phyloP scores from a whole-genome alignment of 2,329 filamentous ascomycete genomes.

The Neurospora crassa region DNA sequence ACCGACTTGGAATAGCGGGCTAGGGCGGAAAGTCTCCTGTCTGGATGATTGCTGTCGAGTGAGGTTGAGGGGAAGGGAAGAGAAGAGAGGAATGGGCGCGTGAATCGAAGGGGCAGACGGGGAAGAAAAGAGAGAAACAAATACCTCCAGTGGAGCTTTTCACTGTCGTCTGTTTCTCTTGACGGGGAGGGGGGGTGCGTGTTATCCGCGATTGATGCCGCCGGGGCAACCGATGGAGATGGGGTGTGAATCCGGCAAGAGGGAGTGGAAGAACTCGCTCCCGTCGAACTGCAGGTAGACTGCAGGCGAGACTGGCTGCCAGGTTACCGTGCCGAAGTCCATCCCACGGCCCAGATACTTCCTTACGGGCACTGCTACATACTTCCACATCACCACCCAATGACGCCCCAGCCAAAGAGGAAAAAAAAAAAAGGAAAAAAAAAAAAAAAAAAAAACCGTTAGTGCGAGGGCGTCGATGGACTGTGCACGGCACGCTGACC shows the following conservation, averaged over 20 bases:
- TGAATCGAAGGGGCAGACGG: conserved; percentile 5
- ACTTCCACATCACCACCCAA: background rate
- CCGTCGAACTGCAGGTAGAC: background rate
- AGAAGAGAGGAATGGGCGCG: conserved; percentile 4
- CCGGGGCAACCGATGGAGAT: background rate
- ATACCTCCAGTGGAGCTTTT: conserved; percentile 13
- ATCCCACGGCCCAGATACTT: background rate
- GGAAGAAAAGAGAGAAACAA: conserved; percentile 16
- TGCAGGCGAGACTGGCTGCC: background rate
- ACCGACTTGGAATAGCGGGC: conserved; percentile 9
- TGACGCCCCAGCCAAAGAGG: background rate
- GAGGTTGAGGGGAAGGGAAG: conserved; percentile 15
- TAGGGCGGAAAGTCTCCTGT: conserved; percentile 12
- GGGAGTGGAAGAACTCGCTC: background rate
- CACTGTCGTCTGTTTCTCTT: conserved; percentile 10
- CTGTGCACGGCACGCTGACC: background rate
- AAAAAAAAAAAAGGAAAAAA: no score
- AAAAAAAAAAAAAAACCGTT: background rate
- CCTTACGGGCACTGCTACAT: no score
- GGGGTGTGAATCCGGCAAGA: conserved; percentile 3
- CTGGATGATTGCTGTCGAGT: conserved; percentile 11
- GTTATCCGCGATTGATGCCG: conserved; percentile 3
- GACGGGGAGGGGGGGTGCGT: background rate
- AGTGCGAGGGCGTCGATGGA: background rate
- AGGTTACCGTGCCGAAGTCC: background rate